Percentiles rank a stretch among this genome's conserved stretches.
Conservation (phyloP, 495 filamentous ascomycete genomes). For the Neurospora cerealis region DNA sequence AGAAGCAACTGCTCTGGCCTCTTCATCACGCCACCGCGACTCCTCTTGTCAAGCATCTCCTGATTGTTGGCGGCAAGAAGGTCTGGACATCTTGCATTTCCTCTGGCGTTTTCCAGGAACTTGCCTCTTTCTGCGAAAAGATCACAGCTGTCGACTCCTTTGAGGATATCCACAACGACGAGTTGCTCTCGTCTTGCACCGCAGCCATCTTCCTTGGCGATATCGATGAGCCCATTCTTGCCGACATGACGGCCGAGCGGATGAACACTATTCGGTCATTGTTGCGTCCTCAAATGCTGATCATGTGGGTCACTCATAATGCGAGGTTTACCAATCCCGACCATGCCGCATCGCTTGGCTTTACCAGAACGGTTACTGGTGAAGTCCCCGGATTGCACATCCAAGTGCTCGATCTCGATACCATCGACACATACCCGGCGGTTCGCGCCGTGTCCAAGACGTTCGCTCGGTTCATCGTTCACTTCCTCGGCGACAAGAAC, state of each 20-base stretch:
- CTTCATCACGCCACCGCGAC: not conserved
- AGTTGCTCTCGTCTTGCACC: constrained; percentile 1
- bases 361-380: constrained; percentile 30
- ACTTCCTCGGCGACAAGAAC: not conserved
- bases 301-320: constrained; percentile 30
- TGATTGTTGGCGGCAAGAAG: constrained; percentile 23
- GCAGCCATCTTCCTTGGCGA: constrained; percentile 29
- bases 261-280: constrained; percentile 24
- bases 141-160: constrained; percentile 9
- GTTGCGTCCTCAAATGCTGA: constrained; percentile 25
- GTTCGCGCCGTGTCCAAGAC: constrained; percentile 11
- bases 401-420: constrained; percentile 33
- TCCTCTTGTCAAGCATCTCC: constrained; percentile 14
- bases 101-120: constrained; percentile 4
- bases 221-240: constrained; percentile 25
- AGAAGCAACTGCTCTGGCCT: constrained; percentile 9
- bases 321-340: constrained; percentile 20
- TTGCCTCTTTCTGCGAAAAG: constrained; percentile 10
- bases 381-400: constrained; percentile 29
- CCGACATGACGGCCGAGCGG: constrained; percentile 22
- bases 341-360: constrained; percentile 31
- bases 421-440: constrained; percentile 4
- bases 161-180: not conserved
- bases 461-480: constrained; percentile 19
- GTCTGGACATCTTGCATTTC: constrained; percentile 10